Conservation (phyloP, 805 yeast genomes). For the Candida oleophila region DNA sequence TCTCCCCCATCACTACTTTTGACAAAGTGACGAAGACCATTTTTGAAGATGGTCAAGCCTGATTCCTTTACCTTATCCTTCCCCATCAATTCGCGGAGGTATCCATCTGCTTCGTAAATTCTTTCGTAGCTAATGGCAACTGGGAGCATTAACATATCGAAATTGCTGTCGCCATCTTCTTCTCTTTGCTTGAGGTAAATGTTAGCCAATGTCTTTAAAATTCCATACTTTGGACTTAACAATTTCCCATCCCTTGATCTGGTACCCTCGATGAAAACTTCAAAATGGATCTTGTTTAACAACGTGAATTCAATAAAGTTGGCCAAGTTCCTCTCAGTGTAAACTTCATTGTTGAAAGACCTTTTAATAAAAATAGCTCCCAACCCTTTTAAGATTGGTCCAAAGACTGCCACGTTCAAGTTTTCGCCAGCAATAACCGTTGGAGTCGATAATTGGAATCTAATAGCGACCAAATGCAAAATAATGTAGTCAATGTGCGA, state of each 20-base stretch:
- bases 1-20: conserved; percentile 8
- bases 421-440: conserved; percentile 67
- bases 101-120: conserved; percentile 54
- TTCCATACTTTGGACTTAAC: conserved; percentile 61
- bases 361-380: conserved; percentile 63
- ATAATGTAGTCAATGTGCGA: conserved; percentile 63
- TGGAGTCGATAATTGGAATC: conserved; percentile 55
- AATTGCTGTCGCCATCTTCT: conserved; percentile 14
- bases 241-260: conserved; percentile 66
- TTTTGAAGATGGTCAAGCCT: conserved; percentile 34
- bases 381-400: conserved; percentile 44
- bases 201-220: conserved; percentile 51
- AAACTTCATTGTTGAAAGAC: conserved; percentile 40
- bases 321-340: conserved; percentile 47
- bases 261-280: conserved; percentile 66
- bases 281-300: conserved; percentile 48
- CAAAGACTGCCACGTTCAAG: conserved; percentile 57
- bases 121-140: conserved; percentile 60
- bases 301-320: conserved; percentile 50
- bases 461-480: conserved; percentile 50
- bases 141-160: conserved; percentile 47
- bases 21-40: conserved; percentile 33
- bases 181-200: conserved; percentile 41
- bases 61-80: conserved; percentile 56
- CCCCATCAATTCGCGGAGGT: conserved; percentile 56